Base-by-base conservation (phyloP, 78 protist species). In the Protostelium mycophagum region DNA sequence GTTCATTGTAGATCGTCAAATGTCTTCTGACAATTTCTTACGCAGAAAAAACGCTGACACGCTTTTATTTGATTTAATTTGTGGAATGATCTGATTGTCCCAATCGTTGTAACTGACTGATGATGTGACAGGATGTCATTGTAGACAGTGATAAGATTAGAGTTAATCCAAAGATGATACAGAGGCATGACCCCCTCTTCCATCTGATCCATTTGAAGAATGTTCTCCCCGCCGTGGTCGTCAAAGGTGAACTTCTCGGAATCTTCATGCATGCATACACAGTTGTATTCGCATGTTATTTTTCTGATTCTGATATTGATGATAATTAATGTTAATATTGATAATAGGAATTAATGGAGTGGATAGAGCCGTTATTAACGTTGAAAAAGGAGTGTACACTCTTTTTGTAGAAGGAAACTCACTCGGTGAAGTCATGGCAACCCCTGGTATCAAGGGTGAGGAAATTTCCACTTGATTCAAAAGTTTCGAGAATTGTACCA, bases 291-390 rank as follows among this genome's bases (percentile, higher is more conserved):
- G n/a, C 87, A 84, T 89, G 29, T 63, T 37, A 35, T 63, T 36
- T 23, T 51, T 1, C 23, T 83, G 84, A 28, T 88, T 5, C 10
- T 51, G 31, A 51, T 5, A 5, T 25, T 51, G 28, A 84, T 28
- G 34, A 83, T 96, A 34, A 9, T 88, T 34, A 91, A 91, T 1
- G 1, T 85, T 83, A 98, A 97, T 36, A 51, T 16, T 51, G 31
- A 51, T 51, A 16, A 51, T 16, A 51, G 73, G 73, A 25, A 87
- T 97, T 37, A 87, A 96, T 34, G 28, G 91, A 0, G 91, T 97
- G 25, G 86, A 90, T 83, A 93, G 99, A 1, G 99, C 98, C 29
- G 97, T 98, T 35, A 87, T 97, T 90, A 84, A 90, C 34, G 90
- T 90, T 84, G 83, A 90, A 39, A 86, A 29, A 23, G 95, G 87